A percentile compares a stretch with the other conserved stretches of the same genome.
Evolutionary conservation across 306 rosid species (phyloP).

Genomic region (Fragaria ananassa): DNA sequence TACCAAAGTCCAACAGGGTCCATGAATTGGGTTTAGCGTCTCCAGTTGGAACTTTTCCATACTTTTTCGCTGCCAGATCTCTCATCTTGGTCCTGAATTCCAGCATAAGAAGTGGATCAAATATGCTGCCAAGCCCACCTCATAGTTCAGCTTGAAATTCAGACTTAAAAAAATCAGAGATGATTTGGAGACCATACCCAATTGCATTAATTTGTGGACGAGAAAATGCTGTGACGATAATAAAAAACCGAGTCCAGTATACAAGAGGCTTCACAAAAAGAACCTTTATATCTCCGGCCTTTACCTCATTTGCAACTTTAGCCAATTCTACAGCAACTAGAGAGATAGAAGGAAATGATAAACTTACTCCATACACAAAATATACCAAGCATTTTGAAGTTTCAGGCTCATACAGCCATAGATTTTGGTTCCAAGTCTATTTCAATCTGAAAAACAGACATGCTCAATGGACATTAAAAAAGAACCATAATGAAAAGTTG

Average conservation of each 20-base stretch:
- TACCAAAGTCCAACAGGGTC: slow-evolving; percentile 90
- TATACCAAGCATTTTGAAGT: slow-evolving; percentile 14
- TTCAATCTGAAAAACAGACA: background rate
- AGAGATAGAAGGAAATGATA: slow-evolving; percentile 24
- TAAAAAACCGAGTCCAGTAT: slow-evolving; percentile 91
- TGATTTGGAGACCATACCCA: slow-evolving; percentile 40
- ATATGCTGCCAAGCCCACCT: slow-evolving; percentile 16
- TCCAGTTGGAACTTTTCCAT: slow-evolving; percentile 74
- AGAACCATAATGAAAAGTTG: background rate
- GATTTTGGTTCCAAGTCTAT: background rate
- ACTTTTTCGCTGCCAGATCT: slow-evolving; percentile 83
- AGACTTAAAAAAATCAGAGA: slow-evolving; percentile 8
- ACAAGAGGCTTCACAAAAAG: slow-evolving; percentile 97
- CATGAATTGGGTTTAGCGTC: slow-evolving; percentile 89
- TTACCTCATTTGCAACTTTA: slow-evolving; percentile 81
- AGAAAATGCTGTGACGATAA: slow-evolving; percentile 89
- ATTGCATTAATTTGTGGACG: slow-evolving; percentile 92
- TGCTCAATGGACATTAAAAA: background rate
- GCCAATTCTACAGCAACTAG: slow-evolving; percentile 92
- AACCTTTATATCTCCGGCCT: slow-evolving; percentile 87
- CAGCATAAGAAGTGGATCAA: slow-evolving; percentile 15
- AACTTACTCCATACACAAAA: background rate
- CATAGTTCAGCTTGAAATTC: slow-evolving; percentile 9
- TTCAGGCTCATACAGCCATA: slow-evolving; percentile 2
- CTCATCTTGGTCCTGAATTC: slow-evolving; percentile 68